Evolutionary conservation across 257 asterid genomes (phyloP).

Genomic region (Eucommia ulmoides): DNA sequence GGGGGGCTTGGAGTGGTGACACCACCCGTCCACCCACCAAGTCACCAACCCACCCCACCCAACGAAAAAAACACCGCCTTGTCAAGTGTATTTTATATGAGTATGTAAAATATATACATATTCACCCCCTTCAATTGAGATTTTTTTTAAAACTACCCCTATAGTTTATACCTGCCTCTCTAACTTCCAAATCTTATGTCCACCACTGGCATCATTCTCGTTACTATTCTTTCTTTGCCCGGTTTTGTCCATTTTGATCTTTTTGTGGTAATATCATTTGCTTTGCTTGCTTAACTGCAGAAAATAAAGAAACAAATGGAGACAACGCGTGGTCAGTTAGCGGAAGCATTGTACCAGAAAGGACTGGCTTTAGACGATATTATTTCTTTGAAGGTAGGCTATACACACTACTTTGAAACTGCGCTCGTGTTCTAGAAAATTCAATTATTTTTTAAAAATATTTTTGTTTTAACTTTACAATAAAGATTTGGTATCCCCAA

Average conservation of each 20-base stretch:
- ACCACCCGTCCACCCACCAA: too few species aligned
- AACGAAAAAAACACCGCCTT: too few species aligned
- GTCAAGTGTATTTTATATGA: too few species aligned
- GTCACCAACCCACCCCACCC: too few species aligned
- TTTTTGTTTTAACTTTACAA: neutral
- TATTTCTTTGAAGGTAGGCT: constrained; percentile 52
- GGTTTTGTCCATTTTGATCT: neutral
- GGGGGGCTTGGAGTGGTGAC: too few species aligned
- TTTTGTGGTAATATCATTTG: neutral
- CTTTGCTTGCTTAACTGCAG: constrained; percentile 24
- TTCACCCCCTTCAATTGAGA: too few species aligned
- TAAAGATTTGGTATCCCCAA: too few species aligned
- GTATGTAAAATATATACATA: too few species aligned
- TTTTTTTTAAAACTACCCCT: too few species aligned
- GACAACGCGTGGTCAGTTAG: constrained; percentile 65
- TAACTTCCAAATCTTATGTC: neutral
- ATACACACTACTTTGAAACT: neutral
- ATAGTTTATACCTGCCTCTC: neutral
- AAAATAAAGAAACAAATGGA: constrained; percentile 80
- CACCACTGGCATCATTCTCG: neutral
- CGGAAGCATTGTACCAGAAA: constrained; percentile 86
- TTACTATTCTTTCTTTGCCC: neutral
- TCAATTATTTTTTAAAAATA: neutral
- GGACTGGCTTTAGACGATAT: constrained; percentile 77
- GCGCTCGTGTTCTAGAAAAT: neutral